Percentiles rank a stretch among this genome's conserved stretches.
Evolutionary conservation across 2,329 filamentous ascomycete species (phyloP).

Genomic region (Madurella mycetomatis): DNA sequence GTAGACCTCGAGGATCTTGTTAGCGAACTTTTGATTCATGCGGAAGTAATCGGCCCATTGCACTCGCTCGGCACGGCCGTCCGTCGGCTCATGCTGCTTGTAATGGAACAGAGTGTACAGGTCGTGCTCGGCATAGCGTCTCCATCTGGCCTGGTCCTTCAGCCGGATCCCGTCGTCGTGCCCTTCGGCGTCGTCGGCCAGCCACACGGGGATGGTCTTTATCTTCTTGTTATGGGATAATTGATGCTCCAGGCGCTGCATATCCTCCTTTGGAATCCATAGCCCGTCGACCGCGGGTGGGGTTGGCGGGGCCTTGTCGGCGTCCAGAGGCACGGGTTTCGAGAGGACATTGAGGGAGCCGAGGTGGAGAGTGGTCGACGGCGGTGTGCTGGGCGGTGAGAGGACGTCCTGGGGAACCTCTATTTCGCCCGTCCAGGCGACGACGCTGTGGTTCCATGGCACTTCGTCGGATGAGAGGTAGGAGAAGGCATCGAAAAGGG

Average conservation of each 20-base stretch:
- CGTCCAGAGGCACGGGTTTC: conserved; percentile 72
- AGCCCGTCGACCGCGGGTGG: conserved; percentile 63
- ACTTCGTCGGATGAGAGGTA: conserved; percentile 80
- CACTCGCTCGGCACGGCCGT: conserved; percentile 74
- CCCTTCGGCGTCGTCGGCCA: conserved; percentile 70
- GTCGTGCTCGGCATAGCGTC: conserved; percentile 84
- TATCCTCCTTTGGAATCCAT: conserved; percentile 65
- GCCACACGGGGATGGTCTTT: conserved; percentile 82
- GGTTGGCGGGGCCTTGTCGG: conserved; percentile 49
- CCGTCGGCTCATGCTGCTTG: conserved; percentile 85
- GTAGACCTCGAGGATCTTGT: conserved; percentile 82
- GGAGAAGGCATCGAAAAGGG: conserved; percentile 85
- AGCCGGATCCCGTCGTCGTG: conserved; percentile 64
- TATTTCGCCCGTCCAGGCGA: conserved; percentile 93
- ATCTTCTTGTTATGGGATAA: conserved; percentile 69
- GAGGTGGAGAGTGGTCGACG: conserved; percentile 46
- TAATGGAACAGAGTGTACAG: conserved; percentile 94
- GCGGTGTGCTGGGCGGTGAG: conserved; percentile 46
- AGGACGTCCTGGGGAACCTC: conserved; percentile 45
- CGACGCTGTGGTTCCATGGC: conserved; percentile 86
- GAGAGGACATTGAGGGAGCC: conserved; percentile 68
- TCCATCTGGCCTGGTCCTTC: conserved; percentile 81
- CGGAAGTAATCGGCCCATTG: conserved; percentile 91
- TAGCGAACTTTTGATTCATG: conserved; percentile 89
- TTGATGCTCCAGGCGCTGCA: conserved; percentile 68